Evolutionary conservation across 371 early-diverging fungal species (phyloP).

Genomic region (Lichtheimia corymbifera): DNA sequence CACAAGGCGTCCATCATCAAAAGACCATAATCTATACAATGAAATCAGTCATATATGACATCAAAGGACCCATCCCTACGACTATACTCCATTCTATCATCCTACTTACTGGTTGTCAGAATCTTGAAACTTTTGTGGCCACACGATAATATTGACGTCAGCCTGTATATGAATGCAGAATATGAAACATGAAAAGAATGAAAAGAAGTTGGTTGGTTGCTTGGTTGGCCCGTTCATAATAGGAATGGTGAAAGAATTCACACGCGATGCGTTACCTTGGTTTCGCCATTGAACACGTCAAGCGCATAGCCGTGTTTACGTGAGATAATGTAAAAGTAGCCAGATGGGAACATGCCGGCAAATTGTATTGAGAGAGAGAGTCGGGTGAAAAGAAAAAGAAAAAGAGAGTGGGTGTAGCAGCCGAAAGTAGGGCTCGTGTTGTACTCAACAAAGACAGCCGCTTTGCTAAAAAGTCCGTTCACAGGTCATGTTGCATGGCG

Average conservation of each 20-base stretch:
- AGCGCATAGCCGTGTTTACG: conserved; percentile 49
- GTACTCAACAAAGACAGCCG: no score
- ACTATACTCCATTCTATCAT: background rate
- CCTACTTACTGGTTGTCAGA: conserved; percentile 49
- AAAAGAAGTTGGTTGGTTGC: background rate
- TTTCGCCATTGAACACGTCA: conserved; percentile 51
- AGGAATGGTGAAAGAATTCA: no score
- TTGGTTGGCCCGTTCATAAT: no score
- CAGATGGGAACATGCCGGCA: conserved; percentile 36
- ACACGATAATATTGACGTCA: conserved; percentile 49
- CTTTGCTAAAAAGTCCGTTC: no score
- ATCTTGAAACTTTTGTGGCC: conserved; percentile 55
- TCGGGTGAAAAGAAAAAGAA: no score
- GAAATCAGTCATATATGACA: background rate
- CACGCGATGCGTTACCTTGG: conserved; percentile 25
- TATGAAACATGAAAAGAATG: background rate
- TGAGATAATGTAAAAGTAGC: conserved; percentile 48
- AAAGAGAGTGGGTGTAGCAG: no score
- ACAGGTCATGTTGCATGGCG: no score
- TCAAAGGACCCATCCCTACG: no score
- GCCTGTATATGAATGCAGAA: conserved; percentile 22
- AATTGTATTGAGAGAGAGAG: no score
- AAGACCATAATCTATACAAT: conserved; percentile 41
- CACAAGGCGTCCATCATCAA: conserved; percentile 35
- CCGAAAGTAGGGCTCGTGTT: no score